phyloP scores from a whole-genome alignment of 2,329 filamentous ascomycete genomes.

The Aureobasidium subglaciale region DNA sequence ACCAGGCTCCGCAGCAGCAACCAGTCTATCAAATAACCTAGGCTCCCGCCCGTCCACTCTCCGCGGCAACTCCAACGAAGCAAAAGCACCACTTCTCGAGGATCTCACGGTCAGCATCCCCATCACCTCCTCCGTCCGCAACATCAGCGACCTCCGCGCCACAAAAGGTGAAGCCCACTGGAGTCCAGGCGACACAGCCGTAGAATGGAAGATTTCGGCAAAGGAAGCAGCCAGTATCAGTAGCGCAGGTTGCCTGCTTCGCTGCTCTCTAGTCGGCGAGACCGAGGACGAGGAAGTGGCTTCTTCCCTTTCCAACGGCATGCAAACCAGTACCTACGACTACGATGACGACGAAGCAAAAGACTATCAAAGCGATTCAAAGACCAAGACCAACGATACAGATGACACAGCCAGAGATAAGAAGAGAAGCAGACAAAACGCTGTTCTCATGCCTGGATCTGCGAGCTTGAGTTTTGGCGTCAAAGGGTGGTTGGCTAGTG shows the following conservation, averaged over 20 bases:
- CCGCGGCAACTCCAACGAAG: conserved; percentile 15
- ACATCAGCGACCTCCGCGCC: conserved; percentile 72
- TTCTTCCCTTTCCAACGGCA: conserved; percentile 27
- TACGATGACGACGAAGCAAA: conserved; percentile 30
- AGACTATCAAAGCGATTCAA: background rate
- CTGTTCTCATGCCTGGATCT: conserved; percentile 42
- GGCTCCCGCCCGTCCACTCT: conserved; percentile 8
- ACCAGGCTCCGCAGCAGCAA: background rate
- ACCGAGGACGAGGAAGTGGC: conserved; percentile 39
- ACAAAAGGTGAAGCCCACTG: conserved; percentile 79
- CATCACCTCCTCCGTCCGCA: conserved; percentile 62
- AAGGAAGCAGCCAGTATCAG: conserved; percentile 58
- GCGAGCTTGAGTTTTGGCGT: conserved; percentile 45
- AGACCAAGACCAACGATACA: conserved; percentile 7
- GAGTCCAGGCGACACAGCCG: conserved; percentile 59
- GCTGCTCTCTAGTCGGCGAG: conserved; percentile 70
- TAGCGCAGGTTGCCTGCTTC: conserved; percentile 49
- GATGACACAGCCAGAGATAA: conserved; percentile 14
- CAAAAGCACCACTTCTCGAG: conserved; percentile 49
- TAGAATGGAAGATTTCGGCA: conserved; percentile 77
- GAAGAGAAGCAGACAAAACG: conserved; percentile 45
- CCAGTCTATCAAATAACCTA: conserved; percentile 15
- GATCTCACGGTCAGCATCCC: conserved; percentile 73
- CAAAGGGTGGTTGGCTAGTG: conserved; percentile 58
- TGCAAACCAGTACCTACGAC: conserved; percentile 37